Percentiles rank a stretch among this genome's conserved stretches.
Evolutionary conservation across 305 asterid genomes (phyloP).

Genomic region (Fraxinus baroniana): DNA sequence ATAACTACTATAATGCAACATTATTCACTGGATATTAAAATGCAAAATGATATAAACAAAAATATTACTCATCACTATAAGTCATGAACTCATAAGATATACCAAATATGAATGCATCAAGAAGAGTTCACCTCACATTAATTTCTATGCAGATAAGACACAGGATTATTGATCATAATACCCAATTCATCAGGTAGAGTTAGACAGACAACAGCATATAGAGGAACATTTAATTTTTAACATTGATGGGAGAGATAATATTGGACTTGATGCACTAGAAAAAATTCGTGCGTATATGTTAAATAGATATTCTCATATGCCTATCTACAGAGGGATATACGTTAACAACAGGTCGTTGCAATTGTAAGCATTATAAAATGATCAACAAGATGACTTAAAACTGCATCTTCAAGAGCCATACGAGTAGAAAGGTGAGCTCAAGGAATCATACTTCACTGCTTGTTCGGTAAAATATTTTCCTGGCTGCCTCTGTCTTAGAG

Average conservation of each 20-base stretch:
- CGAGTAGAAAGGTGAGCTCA: slow-evolving; percentile 3
- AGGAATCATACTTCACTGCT: slow-evolving; percentile 68
- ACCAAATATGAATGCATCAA: not conserved
- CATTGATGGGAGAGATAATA: slow-evolving; percentile 3
- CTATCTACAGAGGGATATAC: not conserved
- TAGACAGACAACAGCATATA: slow-evolving; percentile 1
- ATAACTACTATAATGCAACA: not conserved
- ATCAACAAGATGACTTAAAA: not conserved
- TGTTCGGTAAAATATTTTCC: slow-evolving; percentile 78
- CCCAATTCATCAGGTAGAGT: slow-evolving; percentile 17
- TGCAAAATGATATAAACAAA: not conserved
- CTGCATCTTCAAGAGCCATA: not conserved
- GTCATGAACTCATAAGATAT: not conserved
- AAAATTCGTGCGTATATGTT: not conserved
- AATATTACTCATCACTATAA: not conserved
- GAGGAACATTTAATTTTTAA: not conserved
- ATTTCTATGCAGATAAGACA: not conserved
- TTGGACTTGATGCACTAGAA: not conserved
- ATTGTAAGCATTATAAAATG: slow-evolving; percentile 8
- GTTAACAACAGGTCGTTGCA: not conserved
- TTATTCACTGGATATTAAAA: not conserved
- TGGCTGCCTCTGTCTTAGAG: slow-evolving; percentile 70
- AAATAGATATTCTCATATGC: not conserved
- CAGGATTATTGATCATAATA: not conserved
- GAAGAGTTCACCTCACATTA: not conserved